These are phyloP conservation scores for Thalia dealbata DNA, from an alignment of 176 grass and related monocot species.

Conservation along the genomic window DNA sequence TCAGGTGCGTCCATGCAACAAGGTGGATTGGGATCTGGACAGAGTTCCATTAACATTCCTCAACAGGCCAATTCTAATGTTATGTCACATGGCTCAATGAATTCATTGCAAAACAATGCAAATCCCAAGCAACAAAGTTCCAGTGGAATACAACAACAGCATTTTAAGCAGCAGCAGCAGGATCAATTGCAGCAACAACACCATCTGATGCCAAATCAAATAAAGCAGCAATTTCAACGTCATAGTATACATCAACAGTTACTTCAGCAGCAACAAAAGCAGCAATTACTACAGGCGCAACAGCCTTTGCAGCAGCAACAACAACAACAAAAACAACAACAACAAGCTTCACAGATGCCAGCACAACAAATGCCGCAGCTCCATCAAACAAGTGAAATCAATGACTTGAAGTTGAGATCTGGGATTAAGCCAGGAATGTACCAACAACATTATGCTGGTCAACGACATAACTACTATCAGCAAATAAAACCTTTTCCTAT, in stretches of 20 bases:
- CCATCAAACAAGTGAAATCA: constrained; percentile 49
- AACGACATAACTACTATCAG: constrained; percentile 46
- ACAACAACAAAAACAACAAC: constrained; percentile 40
- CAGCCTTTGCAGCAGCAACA: constrained; percentile 42
- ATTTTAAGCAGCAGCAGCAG: constrained; percentile 44
- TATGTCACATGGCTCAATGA: constrained; percentile 43
- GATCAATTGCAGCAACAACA: constrained; percentile 52
- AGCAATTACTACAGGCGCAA: constrained; percentile 41
- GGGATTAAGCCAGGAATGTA: constrained; percentile 70
- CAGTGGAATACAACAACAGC: constrained; percentile 42
- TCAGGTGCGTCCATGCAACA: constrained; percentile 30
- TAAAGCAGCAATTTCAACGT: constrained; percentile 33
- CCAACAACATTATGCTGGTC: constrained; percentile 42
- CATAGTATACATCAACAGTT: constrained; percentile 25
- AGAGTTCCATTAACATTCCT: constrained; percentile 24
- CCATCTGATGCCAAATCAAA: constrained; percentile 50
- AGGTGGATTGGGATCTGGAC: constrained; percentile 8
- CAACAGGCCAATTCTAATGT: constrained; percentile 47
- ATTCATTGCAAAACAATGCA: constrained; percentile 43
- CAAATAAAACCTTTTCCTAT: constrained; percentile 76
- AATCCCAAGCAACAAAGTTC: constrained; percentile 53
- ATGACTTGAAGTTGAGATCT: constrained; percentile 63
- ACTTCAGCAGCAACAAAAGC: constrained; percentile 42
- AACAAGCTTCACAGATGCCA: constrained; percentile 36
- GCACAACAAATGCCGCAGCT: constrained; percentile 39